Evolutionary conservation across 495 filamentous ascomycete species (phyloP), one percentile per base, ranked within the genome.

Genomic region (Bryoglossum gracile): DNA sequence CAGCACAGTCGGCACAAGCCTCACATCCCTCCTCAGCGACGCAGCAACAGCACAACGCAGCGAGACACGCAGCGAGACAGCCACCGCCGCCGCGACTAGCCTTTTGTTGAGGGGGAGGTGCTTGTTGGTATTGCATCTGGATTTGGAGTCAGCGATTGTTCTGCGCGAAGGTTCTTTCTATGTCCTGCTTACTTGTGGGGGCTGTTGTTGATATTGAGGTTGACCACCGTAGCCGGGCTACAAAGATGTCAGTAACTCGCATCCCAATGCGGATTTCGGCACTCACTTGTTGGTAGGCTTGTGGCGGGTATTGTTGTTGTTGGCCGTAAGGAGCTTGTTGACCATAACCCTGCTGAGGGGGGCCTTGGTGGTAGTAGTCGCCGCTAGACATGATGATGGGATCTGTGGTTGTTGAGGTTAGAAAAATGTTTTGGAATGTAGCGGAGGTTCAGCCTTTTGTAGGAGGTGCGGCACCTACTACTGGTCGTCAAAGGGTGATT

Each of bases 11-110:
- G 25, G 75, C 72, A 57, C 81, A 84, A 62, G 77, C 81, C 59
- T 83, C 81, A 55, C 81, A 84, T 36, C 77, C 73, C 67, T 84
- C 80, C 53, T 86, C 81, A 50, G 75, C 80, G 21, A 84, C 73
- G 64, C 77, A 85, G 60, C 81, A 84, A 63, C 81, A 85, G 70
- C 80, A 83, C 39, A 84, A 66, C 19, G 68, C 68, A 17, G 76
- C 78, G 42, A 86, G 61, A 68, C 81, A 81, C 26, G 70, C 67
- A 24, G 55, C 67, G 36, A 86, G 67, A 49, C 79, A 83, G 35
- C 80, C 80, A 11, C 67, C 46, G 33, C 53, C 56, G 23, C 65
- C 67, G 58, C 70, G 64, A 39, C 47, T 46, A 30, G 26, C 5
- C 22, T 24, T 35, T 33, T 42, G 44, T 19, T 11, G 33, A 17